These are phyloP conservation scores for Aspergillus affinis DNA, from an alignment of 495 filamentous ascomycete species.

Conservation along the genomic window DNA sequence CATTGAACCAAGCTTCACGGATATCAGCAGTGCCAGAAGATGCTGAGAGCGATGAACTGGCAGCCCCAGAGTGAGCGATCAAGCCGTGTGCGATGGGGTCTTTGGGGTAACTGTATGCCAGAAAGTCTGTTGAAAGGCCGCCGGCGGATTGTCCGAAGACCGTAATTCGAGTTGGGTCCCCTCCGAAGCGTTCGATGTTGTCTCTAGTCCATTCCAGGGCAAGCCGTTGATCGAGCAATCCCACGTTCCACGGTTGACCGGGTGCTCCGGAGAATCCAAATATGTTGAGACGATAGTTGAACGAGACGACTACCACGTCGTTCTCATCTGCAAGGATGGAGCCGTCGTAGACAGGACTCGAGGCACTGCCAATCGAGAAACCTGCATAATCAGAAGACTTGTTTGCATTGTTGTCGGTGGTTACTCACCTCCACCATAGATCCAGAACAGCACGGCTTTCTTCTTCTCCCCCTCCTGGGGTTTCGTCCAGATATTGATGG, in stretches of 20 bases:
- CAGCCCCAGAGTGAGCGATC: slow-evolving; percentile 26
- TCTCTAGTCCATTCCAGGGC: slow-evolving; percentile 35
- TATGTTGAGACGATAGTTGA: slow-evolving; percentile 30
- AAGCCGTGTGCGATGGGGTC: slow-evolving; percentile 32
- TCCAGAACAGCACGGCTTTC: slow-evolving; percentile 33
- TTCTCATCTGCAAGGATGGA: slow-evolving; percentile 18
- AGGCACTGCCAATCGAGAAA: slow-evolving; percentile 29
- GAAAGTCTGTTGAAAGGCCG: slow-evolving; percentile 23
- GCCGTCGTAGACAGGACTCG: slow-evolving; percentile 22
- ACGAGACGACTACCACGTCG: slow-evolving; percentile 15
- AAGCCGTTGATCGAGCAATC: slow-evolving; percentile 32
- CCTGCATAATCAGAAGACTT: slow-evolving; percentile 20
- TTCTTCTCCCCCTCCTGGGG: slow-evolving; percentile 28
- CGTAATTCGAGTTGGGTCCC: slow-evolving; percentile 32
- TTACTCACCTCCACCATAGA: slow-evolving; percentile 26
- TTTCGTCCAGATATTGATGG: slow-evolving; percentile 38
- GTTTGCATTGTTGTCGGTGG: slow-evolving; percentile 13
- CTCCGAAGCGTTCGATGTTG: slow-evolving; percentile 36
- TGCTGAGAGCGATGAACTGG: slow-evolving; percentile 9
- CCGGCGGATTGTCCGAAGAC: slow-evolving; percentile 34
- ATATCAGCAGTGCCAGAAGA: not conserved
- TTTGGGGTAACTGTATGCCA: slow-evolving; percentile 22
- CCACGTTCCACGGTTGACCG: slow-evolving; percentile 26
- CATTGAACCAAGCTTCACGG: slow-evolving; percentile 34
- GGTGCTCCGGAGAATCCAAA: slow-evolving; percentile 36